Base-by-base conservation (phyloP, 2,329 filamentous ascomycete genomes). In the Penicillium sp. region DNA sequence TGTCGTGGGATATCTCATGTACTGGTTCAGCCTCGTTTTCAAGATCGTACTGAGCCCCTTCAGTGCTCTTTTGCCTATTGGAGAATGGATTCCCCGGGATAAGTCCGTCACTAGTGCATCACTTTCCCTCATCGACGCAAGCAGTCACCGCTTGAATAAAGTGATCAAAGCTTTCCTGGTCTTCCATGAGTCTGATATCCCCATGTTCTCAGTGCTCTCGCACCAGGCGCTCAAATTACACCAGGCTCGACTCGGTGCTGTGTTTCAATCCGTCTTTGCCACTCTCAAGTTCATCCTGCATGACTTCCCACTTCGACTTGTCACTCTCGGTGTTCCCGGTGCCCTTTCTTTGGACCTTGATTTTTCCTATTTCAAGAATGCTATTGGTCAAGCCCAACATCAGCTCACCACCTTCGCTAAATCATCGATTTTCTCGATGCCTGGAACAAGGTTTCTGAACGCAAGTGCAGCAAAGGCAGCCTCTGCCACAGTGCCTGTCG, bases 151-250 rank as follows among this genome's bases (percentile, higher is more conserved):
- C n/a, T 55, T 77, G 45, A 70, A 69, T 35, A 72, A 71, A 39
- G 70, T 76, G 42, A 58, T 72, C 29, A 69, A 69, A 45, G 68
- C 73, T 2, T 73, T 77, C 49, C 72, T 77, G 57, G 69, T 70
- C 9, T 76, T 77, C 55, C 71, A 76, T 34, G 74, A 79, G 52
- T 79, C 83, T 2, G 89, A 92, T 67, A 83, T 92, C 53, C 88
- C 88, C 49, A 85, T 87, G 66, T 92, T 92, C 66, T 92, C 89
- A 0, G 86, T 88, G 43, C 78, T 89, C 63, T 91, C 89, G 56
- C 89, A 92, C 66, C 84, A 86, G 56, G 86, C 89, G 9, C 75
- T 92, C 34, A 76, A 85, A 39, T 73, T 78, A 4, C 77, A 90
- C 55, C 85, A 89, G 68, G 74, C 74, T 32, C 76, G 83, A 32